Base-by-base conservation (phyloP, 768 basidiomycete genomes). In the Leucosporidium yakuticum region DNA sequence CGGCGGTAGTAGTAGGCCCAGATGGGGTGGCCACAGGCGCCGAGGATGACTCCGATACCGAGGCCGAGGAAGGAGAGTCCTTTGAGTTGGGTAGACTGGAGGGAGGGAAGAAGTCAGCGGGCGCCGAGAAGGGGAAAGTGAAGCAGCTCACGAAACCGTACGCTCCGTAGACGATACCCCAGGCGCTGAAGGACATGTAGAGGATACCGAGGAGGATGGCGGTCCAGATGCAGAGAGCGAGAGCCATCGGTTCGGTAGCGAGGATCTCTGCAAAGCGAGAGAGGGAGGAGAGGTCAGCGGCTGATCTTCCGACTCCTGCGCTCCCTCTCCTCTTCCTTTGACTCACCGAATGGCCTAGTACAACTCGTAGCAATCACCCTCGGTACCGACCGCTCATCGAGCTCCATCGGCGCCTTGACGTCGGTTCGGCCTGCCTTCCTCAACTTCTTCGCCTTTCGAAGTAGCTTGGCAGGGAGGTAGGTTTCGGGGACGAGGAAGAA, bases 291-390 rank as follows among this genome's bases (percentile, higher is more conserved):
- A 15, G 39, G 39, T 44, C 51, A 54, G 23, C n/a, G 25, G 8
- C 25, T 34, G 25, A 27, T 20, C 23, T 27, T 31, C 47, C n/a
- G n/a, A n/a, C n/a, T n/a, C n/a, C n/a, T n/a, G n/a, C n/a, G n/a
- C 0, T 27, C 44, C 2, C 61, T 34, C 34, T 9, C 27, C 27
- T 4, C 23, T 19, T 7, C 11, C 29, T 19, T 8, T 34, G n/a
- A 79, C 87, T 62, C 75, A 89, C 89, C 80, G 76, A 93, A 91
- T 1, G 90, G 89, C 11, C 80, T 85, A 62, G 82, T 86, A 70
- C 86, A 86, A 71, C 87, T 89, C 66, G 84, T 73, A 20, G 81
- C 39, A 34, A 91, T 80, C 1, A 85, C 83, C 19, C 73, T 70
- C 4, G 77, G 32, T 15, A 91, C 75, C 54, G 80, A 81, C 36